Evolutionary conservation across 2,329 filamentous ascomycete species (phyloP), one percentile per base, ranked within the genome.

Genomic region (Sphaerulina populicola): DNA sequence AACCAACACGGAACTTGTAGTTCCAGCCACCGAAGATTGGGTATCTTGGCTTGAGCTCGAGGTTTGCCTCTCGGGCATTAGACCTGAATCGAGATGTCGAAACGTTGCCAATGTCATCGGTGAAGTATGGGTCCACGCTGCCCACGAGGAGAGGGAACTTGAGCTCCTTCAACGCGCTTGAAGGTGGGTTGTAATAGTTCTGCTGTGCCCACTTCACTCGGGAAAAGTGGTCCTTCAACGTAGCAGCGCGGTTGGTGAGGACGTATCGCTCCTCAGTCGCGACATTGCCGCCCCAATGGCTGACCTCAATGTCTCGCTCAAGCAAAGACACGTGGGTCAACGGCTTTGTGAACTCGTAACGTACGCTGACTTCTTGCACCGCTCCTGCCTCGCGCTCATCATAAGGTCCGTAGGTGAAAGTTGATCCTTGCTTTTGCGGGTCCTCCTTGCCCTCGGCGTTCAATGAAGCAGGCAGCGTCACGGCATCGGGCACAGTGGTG

Each of bases 1-100:
- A 98, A 60, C 93, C 93, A 51, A 97, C 83, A 53, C 86, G 88
- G 75, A 97, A 98, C 59, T 87, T 93, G 71, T 96, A 97, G 71
- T 94, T 95, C 93, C 93, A 98, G 54, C 88, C 89, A 54, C 93
- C 93, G 64, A 96, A 98, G 21, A 98, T 70, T n/a, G 93, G 93
- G 70, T 94, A 98, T 47, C 93, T 82, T 15, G 93, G 93, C 76
- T 90, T 93, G 57, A 96, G 77, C 70, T 96, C 90, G 27, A 98
- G 78, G 38, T 85, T 74, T n/a, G 87, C 85, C 42, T 70, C 67
- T 11, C 63, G 55, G 38, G 78, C 80, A 67, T 81, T 86, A 60
- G 77, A 81, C 56, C 90, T 80, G 78, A 94, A 98, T 56, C 80
- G 80, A 50, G 89, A 95, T 0, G 93, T 98, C 27, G 90, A 94